A percentile compares a stretch with the other conserved stretches of the same genome.
Conservation (phyloP, 768 basidiomycete species). For the Auricularia sp. region DNA sequence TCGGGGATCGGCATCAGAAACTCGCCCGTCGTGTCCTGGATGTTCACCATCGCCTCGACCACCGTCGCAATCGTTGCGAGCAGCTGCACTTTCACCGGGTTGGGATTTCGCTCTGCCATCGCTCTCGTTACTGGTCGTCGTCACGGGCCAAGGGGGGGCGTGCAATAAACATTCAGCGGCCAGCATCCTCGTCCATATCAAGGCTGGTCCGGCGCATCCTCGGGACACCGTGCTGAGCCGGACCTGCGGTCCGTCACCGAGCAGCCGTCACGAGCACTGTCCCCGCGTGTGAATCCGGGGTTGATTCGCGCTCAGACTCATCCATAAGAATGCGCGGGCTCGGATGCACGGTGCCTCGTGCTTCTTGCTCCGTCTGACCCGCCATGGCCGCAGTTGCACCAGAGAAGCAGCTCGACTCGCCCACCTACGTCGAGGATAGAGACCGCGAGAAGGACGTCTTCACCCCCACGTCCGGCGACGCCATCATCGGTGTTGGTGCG, state of each 20-base stretch:
- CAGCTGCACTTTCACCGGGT: constrained; percentile 21
- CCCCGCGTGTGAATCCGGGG: too few relatives aligned
- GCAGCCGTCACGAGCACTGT: too few relatives aligned
- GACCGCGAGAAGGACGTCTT: neutral
- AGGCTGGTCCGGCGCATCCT: too few relatives aligned
- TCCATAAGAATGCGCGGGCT: neutral
- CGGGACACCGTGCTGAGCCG: too few relatives aligned
- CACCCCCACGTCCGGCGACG: neutral
- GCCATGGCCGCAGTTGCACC: neutral
- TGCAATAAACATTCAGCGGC: too few relatives aligned
- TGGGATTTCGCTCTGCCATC: constrained; percentile 27
- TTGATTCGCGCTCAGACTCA: too few relatives aligned
- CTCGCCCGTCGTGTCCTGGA: constrained; percentile 43
- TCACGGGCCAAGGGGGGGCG: too few relatives aligned
- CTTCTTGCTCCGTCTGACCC: neutral
- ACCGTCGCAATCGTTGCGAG: constrained; percentile 26
- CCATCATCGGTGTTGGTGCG: neutral
- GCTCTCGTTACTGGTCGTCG: neutral
- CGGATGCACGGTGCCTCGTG: neutral
- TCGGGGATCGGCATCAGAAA: constrained; percentile 40
- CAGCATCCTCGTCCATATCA: too few relatives aligned
- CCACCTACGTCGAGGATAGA: neutral
- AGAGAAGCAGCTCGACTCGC: neutral
- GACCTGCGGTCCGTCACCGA: too few relatives aligned
- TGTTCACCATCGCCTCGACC: constrained; percentile 38